phyloP scores from a whole-genome alignment of 1,284 basidiomycete genomes.

The Wolfiporia cocos region DNA sequence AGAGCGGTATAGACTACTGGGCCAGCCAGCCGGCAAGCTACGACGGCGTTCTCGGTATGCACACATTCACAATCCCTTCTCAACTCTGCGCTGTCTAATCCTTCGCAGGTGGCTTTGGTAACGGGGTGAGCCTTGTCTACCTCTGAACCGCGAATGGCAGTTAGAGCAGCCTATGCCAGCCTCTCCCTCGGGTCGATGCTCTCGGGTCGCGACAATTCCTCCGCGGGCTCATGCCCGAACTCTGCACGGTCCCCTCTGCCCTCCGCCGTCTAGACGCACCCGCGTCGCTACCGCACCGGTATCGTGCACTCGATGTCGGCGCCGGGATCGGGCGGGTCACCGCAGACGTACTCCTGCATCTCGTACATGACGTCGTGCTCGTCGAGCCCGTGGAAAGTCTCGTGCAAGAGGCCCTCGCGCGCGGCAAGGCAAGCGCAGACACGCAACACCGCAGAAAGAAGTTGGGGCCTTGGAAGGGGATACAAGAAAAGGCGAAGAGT shows the following conservation, averaged over 20 bases:
- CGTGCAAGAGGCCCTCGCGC: slow-evolving; percentile 60
- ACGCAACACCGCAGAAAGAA: too few species aligned
- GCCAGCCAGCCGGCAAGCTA: slow-evolving; percentile 63
- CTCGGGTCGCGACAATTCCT: slow-evolving; percentile 85
- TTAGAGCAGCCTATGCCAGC: too few species aligned
- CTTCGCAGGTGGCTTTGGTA: slow-evolving; percentile 60
- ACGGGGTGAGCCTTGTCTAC: slow-evolving; percentile 43
- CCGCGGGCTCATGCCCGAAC: slow-evolving; percentile 71
- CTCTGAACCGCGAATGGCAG: too few species aligned
- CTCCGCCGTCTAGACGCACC: slow-evolving; percentile 29
- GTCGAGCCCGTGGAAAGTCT: slow-evolving; percentile 83
- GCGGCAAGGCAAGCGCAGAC: slow-evolving; percentile 35
- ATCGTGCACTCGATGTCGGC: slow-evolving; percentile 83
- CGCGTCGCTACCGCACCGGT: slow-evolving; percentile 30
- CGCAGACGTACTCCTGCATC: slow-evolving; percentile 75
- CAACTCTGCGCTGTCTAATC: slow-evolving; percentile 15
- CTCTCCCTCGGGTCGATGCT: slow-evolving; percentile 83
- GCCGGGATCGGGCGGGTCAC: slow-evolving; percentile 92
- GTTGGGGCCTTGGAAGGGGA: slow-evolving; percentile 56
- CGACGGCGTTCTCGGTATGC: slow-evolving; percentile 63
- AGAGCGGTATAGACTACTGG: slow-evolving; percentile 77
- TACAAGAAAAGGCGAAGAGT: slow-evolving; percentile 58
- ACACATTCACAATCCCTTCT: not conserved
- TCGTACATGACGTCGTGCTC: slow-evolving; percentile 81
- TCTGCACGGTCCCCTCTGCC: slow-evolving; percentile 72